A percentile compares a stretch with the other conserved stretches of the same genome.
These are phyloP conservation scores for Tulasnella sp. DNA, from an alignment of 768 basidiomycete genomes.

Conservation along the genomic window DNA sequence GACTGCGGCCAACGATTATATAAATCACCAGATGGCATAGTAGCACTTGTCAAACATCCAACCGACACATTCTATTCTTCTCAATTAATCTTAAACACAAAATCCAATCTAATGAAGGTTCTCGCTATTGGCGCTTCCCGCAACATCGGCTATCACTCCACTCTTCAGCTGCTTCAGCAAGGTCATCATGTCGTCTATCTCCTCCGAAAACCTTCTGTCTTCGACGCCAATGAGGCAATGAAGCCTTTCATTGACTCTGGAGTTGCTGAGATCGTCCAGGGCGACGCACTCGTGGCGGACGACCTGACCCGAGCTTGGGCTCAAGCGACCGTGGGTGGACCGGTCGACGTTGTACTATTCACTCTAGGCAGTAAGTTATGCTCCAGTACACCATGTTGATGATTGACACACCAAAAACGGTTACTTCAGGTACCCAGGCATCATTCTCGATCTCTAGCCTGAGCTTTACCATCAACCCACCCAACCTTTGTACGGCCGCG, in stretches of 20 bases:
- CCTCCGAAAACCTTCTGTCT: slow-evolving; percentile 40
- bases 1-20: too few species aligned
- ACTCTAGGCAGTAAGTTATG: not conserved
- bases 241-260: slow-evolving; percentile 40
- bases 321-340: not conserved
- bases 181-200: slow-evolving; percentile 55
- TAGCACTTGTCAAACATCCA: too few species aligned
- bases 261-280: not conserved
- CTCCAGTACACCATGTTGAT: not conserved
- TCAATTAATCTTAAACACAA: too few species aligned
- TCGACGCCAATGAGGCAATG: slow-evolving; percentile 43
- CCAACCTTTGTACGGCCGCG: slow-evolving; percentile 27
- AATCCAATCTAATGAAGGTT: slow-evolving; percentile 24
- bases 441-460: slow-evolving; percentile 34
- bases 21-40: too few species aligned
- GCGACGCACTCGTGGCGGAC: not conserved
- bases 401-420: not conserved
- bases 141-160: slow-evolving; percentile 31
- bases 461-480: slow-evolving; percentile 39
- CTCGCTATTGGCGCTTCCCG: slow-evolving; percentile 31
- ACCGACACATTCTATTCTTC: too few species aligned
- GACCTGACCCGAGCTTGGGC: not conserved
- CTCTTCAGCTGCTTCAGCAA: slow-evolving; percentile 25
- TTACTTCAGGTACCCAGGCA: slow-evolving; percentile 17
- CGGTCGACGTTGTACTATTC: not conserved